Base-by-base conservation (phyloP, 2,329 filamentous ascomycete genomes). In the Exophiala viscosa region DNA sequence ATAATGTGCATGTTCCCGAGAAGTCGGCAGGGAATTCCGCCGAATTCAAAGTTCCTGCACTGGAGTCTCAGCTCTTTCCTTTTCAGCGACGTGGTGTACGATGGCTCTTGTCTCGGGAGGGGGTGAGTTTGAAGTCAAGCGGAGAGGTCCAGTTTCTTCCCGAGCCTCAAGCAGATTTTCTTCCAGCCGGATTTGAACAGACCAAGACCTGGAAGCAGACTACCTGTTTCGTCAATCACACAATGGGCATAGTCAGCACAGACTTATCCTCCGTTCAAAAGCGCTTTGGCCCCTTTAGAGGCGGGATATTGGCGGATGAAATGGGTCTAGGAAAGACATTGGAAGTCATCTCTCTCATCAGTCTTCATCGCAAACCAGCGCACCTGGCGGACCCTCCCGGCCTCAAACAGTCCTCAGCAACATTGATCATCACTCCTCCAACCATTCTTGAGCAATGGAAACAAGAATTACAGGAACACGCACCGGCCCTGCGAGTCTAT, bases 361-460 rank as follows among this genome's bases (percentile, higher is more conserved):
- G 68, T 48, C 57, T 73, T 41, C 70, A 76, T 54, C 65, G 61
- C 20, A 67, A 68, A 18, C 45, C 45, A n/a, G 13, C 5, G 15
- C 31, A 14, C 9, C 32, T 45, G 17, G n/a, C 40, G 2, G 52
- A 62, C 39, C 58, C 54, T 17, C 60, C 62, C 20, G 60, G 60
- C 4, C 54, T 74, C 36, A 65, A 58, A 44, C 60, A 60, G 39
- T 82, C 80, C 32, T 69, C 72, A 14, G 79, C 81, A 1, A 85
- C 82, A 2, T 69, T 86, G 39, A 84, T 86, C 49, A 82, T 85
- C 52, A 83, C 80, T 1, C 83, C 83, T 3, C 71, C 74, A 5
- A 76, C 81, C 1, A 83, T 86, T 39, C 68, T 85, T 5, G 74
- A 82, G 48, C 83, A 86, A 62, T 86, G 83, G 83, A 76, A 76